Base-by-base conservation (phyloP, 768 basidiomycete species). In the Gloeostereum incarnatum region DNA sequence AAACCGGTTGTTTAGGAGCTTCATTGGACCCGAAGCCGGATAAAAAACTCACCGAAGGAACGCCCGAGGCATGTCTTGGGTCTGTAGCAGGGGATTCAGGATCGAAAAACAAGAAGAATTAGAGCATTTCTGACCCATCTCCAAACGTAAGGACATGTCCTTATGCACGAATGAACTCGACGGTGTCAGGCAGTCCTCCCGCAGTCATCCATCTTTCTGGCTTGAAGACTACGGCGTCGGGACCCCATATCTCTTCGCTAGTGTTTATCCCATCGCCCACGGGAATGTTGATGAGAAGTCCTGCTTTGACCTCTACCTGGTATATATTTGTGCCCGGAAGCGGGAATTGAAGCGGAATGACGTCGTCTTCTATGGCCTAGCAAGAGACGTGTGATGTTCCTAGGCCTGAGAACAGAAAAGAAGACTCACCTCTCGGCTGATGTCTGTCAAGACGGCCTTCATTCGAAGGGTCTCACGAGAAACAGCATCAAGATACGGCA, bases 401-500 rank as follows among this genome's bases (percentile, higher is more conserved):
- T 25, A 19, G n/a, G n/a, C 5, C 35, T n/a, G 5, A 17, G 29
- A 11, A 7, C 11, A 25, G 31, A 2, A 4, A 22, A 40, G 31
- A 19, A 22, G 9, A 2, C 41, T 11, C 29, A 48, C 46, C 16
- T 29, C 33, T 6, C 46, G 34, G 10, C 13, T 19, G 10, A 48
- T 42, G 13, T 46, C 46, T 31, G 39, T 42, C 24, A 46, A 30
- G 11, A 46, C 46, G 21, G 45, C 45, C 26, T 48, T 48, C 20
- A 23, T 18, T 4, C 49, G 17, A 14, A 47, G 25, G 18, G 42
- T 43, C 19, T 51, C 49, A 23, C 41, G 42, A 19, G 36, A 31
- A 10, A 49, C 45, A 5, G 49, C 49, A 17, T 51, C 49, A 7
- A 51, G 41, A 29, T 51, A 51, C 2, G 39, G 49, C 18, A 51